Percentiles rank a stretch among this genome's conserved stretches.
phyloP scores from a whole-genome alignment of 192 early-diverging fungal species.

The Funneliformis geosporum region DNA sequence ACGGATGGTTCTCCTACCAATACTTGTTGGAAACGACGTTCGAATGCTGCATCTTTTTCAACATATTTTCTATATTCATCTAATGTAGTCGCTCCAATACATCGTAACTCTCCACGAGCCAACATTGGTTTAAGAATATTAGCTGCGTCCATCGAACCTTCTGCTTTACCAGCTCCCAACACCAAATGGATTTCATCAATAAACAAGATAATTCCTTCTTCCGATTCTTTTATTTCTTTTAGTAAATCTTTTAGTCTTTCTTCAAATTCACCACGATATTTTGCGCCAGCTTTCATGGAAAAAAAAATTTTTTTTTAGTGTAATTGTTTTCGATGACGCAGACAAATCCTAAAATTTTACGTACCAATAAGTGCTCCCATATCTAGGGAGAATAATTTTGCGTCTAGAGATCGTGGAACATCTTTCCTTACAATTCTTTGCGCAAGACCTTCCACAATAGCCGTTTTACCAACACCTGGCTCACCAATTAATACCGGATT shows the following conservation, averaged over 20 bases:
- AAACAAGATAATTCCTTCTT: conserved; percentile 90
- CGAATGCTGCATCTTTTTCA: conserved; percentile 81
- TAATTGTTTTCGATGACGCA: neutral
- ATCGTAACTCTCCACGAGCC: conserved; percentile 91
- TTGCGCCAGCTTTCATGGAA: conserved; percentile 80
- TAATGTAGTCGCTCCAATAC: conserved; percentile 96
- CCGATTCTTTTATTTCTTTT: conserved; percentile 90
- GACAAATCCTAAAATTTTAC: neutral
- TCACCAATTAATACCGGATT: conserved; percentile 89
- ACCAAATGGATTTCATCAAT: conserved; percentile 98
- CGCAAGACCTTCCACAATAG: conserved; percentile 92
- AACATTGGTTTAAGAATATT: conserved; percentile 98
- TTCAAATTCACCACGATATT: conserved; percentile 98
- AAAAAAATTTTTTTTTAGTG: neutral
- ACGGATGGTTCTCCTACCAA: conserved; percentile 78
- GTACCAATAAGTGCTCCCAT: conserved; percentile 82
- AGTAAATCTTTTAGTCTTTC: conserved; percentile 95
- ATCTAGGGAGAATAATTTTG: conserved; percentile 86
- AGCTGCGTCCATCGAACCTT: conserved; percentile 95
- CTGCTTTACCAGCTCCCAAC: conserved; percentile 88
- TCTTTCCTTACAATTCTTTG: conserved; percentile 92
- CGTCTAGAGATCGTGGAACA: conserved; percentile 84
- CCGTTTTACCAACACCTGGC: conserved; percentile 81
- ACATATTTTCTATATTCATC: conserved; percentile 94
- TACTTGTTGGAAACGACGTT: conserved; percentile 84